Evolutionary conservation across 768 basidiomycete species (phyloP).

Genomic region (Trametes coccinea): DNA sequence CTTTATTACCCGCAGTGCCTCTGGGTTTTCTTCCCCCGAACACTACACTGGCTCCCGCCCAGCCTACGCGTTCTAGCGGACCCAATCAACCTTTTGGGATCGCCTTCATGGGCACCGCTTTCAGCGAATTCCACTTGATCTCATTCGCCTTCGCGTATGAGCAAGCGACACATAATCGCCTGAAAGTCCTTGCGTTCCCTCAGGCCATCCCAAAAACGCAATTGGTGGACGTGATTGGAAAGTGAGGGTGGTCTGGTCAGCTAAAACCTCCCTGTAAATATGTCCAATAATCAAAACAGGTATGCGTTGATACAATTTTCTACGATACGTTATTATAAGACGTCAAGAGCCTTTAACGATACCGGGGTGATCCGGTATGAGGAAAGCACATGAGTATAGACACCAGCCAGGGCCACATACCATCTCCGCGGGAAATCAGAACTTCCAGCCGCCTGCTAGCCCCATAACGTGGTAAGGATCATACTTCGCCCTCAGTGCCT

Average conservation of each 20-base stretch:
- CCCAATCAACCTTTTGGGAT: conserved; percentile 45
- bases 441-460: not conserved
- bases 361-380: too few species aligned
- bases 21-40: conserved; percentile 58
- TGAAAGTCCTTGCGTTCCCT: conserved; percentile 32
- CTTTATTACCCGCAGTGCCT: conserved; percentile 41
- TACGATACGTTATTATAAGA: too few species aligned
- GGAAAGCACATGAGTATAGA: too few species aligned
- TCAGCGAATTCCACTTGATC: conserved; percentile 58
- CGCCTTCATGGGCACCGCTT: conserved; percentile 62
- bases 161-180: conserved; percentile 35
- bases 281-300: too few species aligned
- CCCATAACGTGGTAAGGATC: too few species aligned
- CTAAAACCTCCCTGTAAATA: too few species aligned
- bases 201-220: conserved; percentile 36
- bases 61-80: conserved; percentile 18
- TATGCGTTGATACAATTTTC: too few species aligned
- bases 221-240: conserved; percentile 29
- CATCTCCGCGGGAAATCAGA: not conserved
- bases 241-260: not conserved
- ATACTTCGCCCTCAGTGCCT: too few species aligned
- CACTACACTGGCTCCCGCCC: conserved; percentile 38
- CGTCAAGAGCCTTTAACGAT: too few species aligned
- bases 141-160: conserved; percentile 65
- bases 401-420: too few species aligned